Base-by-base conservation (phyloP, 768 basidiomycete species). In the Lentinula sp. region DNA sequence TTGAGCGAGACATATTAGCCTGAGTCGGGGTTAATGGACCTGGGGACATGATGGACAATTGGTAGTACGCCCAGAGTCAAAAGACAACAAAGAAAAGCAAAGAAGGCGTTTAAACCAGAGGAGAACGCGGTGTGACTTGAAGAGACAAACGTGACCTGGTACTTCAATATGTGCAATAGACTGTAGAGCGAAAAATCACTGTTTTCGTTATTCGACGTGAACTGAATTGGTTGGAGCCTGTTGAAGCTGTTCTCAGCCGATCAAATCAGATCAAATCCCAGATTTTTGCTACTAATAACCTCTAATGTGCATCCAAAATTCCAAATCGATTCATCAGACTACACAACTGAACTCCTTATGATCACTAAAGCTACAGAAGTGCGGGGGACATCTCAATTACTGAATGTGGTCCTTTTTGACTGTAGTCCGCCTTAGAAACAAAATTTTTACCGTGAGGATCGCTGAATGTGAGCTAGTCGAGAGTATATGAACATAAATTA, bases 381-480 rank as follows among this genome's bases (percentile, higher is more conserved):
- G 86, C 76, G n/a, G 90, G 84, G 5, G 90, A 83, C 83, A 87
- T 87, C 62, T 88, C 91, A 62, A 93, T 82, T 46, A 93, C 81
- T 13, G 86, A 79, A 49, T 83, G 85, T 0, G 92, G 92, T 0
- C 92, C 92, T 62, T 81, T 85, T 62, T 71, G 79, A 9, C 83
- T 78, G 69, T 93, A 94, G 67, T 93, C 92, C 20, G 81, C 77
- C 71, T 94, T 94, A 20, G 90, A 86, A 9, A 93, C 87, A 67
- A 83, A 93, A 63, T 82, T 91, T 63, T 79, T 87, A 51, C 82
- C 82, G 57, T 77, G 77, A 3, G 79, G 70, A 18, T 94, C 91
- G 63, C 79, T 85, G 76, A 93, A 93, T 41, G 85, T 81, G 50
- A 93, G 81, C 91, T 93, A 60, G 20, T 20, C 45, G 23, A 66